phyloP scores from a whole-genome alignment of 139 green algal species.

The Klebsormidium nitens region DNA sequence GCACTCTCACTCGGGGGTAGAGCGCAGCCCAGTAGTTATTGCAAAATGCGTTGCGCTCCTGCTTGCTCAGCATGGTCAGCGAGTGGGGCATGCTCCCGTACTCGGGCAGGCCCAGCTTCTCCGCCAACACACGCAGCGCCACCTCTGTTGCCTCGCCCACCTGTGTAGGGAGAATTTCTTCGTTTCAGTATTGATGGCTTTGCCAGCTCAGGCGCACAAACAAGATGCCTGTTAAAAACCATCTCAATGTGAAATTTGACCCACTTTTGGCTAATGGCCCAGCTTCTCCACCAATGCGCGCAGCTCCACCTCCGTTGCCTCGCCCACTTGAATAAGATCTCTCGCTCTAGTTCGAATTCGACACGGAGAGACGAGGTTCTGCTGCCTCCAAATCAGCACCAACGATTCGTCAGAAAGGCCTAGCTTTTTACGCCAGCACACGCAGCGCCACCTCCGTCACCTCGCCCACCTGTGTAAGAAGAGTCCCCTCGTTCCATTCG shows the following conservation, averaged over 20 bases:
- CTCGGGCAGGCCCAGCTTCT: conserved; percentile 72
- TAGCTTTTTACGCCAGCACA: conserved; percentile 76
- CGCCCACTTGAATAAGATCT: no score
- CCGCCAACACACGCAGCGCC: conserved; percentile 63
- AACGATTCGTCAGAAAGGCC: neutral
- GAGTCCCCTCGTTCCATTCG: no score
- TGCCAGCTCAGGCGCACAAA: no score
- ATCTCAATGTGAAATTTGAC: no score
- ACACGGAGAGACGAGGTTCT: no score
- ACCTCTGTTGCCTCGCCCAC: conserved; percentile 50
- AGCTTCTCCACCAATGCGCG: conserved; percentile 85
- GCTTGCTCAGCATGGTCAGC: conserved; percentile 42
- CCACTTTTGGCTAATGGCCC: no score
- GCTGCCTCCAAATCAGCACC: no score
- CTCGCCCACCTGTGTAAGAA: no score
- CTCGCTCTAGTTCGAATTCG: no score
- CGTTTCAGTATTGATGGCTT: no score
- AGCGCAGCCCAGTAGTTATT: conserved; percentile 66
- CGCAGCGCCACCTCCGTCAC: conserved; percentile 33
- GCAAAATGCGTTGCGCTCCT: conserved; percentile 60
- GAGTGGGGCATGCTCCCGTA: conserved; percentile 55
- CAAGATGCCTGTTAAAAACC: no score
- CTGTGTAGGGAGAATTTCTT: no score
- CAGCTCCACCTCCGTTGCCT: conserved; percentile 45
- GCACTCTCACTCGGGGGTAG: conserved; percentile 30